Evolutionary conservation across 352 stramenopile genomes (phyloP).

Genomic region (Phytophthora citricola): DNA sequence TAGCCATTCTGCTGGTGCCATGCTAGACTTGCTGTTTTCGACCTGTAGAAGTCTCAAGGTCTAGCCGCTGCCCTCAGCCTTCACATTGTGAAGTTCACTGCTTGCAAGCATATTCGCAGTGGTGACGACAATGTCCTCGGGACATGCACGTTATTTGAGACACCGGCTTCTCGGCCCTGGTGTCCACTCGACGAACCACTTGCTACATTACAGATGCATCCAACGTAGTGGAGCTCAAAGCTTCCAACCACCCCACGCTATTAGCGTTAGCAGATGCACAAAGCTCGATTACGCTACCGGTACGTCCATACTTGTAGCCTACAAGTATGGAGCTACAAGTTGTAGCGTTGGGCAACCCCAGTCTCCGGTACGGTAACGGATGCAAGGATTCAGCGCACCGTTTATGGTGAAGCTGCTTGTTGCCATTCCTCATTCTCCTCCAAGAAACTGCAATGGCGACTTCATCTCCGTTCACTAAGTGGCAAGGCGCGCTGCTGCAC

Average conservation of each 20-base stretch:
- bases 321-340: no score
- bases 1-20: slow-evolving; percentile 1
- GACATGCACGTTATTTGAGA: not conserved
- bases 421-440: slow-evolving; percentile 18
- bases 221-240: no score
- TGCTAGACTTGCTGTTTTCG: not conserved
- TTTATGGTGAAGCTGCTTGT: slow-evolving; percentile 20
- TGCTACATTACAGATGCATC: no score
- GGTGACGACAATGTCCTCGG: no score
- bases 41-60: not conserved
- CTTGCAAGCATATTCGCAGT: no score
- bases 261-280: not conserved
- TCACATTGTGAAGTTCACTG: no score
- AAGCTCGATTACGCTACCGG: slow-evolving; percentile 10
- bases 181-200: no score
- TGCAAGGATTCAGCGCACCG: slow-evolving; percentile 16
- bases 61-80: no score
- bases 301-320: no score
- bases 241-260: no score
- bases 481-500: slow-evolving; percentile 40
- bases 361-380: slow-evolving; percentile 8
- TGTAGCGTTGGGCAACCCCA: not conserved
- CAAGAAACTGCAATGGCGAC: slow-evolving; percentile 23
- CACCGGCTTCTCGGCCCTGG: not conserved
- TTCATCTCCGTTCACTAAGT: slow-evolving; percentile 32